Evolutionary conservation across 441 rosid genomes (phyloP), one percentile per base, ranked within the genome.

Genomic region (Pelargonium fulgidum): DNA sequence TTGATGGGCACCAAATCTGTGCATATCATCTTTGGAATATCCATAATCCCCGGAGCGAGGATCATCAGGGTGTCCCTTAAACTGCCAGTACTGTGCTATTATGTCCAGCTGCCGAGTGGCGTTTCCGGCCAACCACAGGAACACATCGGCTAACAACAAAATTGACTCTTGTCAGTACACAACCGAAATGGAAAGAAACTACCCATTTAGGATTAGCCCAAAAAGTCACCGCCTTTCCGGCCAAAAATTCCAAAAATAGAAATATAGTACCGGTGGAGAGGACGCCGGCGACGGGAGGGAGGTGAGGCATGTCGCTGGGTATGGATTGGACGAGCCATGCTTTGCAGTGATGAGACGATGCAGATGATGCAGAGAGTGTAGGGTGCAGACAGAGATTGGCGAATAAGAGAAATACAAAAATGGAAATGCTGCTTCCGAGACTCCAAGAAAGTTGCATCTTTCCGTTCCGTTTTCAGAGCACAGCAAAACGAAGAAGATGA

Each of bases 311-410:
- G 76, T 87, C 89, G 3, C 92, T 92, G 75, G 98, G 98, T 75
- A 90, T 88, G 39, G 98, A 92, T 56, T 90, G 98, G 73, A 92
- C 96, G 8, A 90, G 84, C 96, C 96, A 92, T 54, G 95, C 95
- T 81, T 87, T 80, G 84, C 96, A 88, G 71, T 50, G 72, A 13
- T 63, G 72, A 20, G 63, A 58, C 29, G 63, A 58, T 58, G 63
- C 10, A 1, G 50, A 44, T 19, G 63, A 58, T 11, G 29, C 22
- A 2, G 50, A 44, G 70, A 65, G 68, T 67, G 68, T 42, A 42
- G 83, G 73, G 63, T 39, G 42, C 48, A 68, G 20, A 45, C 50
- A 71, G 68, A 78, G 67, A 69, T 2, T 72, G 77, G 73, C 45
- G 2, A 77, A 64, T 63, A 82, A 19, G 63, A 58, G 63, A 24